Evolutionary conservation across 73 alveolate species (phyloP), one percentile per base, ranked within the genome.

Genomic region (Tetrahymena borealis): DNA sequence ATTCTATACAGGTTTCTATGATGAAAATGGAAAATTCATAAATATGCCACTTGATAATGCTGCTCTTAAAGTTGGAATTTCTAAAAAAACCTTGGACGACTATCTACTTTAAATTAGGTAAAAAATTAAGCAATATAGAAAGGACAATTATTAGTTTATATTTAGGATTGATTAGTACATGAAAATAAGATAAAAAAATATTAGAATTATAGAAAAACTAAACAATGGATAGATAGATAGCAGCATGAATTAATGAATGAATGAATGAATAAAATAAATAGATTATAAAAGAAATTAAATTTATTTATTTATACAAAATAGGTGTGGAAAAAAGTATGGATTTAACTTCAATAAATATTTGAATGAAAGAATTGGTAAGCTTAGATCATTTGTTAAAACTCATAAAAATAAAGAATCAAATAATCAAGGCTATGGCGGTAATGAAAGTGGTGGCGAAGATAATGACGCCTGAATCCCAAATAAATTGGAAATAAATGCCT

Each of bases 11-110:
- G 99, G 99, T 9, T 95, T 96, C 60, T 91, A 94, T 90, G 98
- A 97, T 90, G 96, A 96, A 41, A 96, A 96, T 38, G 99, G 98
- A 11, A 91, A 96, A 78, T 91, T 79, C 11, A 92, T 96, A 33
- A 93, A 96, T 85, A 92, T 94, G 79, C 91, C 97, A 18, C 95
- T 97, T 35, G 98, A 97, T 91, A 98, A 96, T 39, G 98, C 99
- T 10, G 99, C 99, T 20, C 79, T 93, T 38, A 95, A 94, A 42
- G 98, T 97, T 2, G 98, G 98, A 39, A 95, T 97, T 78, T 96
- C 98, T 15, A 97, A 97, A 94, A 97, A 97, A 94, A 94, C 97
- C 92, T 95, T 97, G 38, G 99, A 97, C 91, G 99, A 97, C 90
- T 97, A 97, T 91, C 96, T 97, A 39, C 96, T 97, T 91, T 96